Base-by-base conservation (phyloP, 768 basidiomycete genomes). In the Suillus clintonianus region DNA sequence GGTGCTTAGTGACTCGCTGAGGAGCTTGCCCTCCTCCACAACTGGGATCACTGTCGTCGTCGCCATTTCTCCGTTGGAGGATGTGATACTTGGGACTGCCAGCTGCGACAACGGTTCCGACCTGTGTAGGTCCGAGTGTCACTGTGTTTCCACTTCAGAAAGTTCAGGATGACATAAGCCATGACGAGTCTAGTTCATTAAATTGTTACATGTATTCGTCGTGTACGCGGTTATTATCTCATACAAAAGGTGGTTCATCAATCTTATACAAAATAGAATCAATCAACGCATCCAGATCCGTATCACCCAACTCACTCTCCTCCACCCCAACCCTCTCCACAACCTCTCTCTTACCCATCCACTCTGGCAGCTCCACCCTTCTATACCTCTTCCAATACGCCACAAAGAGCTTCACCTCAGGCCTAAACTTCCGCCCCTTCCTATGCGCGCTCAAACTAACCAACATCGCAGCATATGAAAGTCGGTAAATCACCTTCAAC, bases 1-100 rank as follows among this genome's bases (percentile, higher is more conserved):
- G 32, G 90, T 93, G 73, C 84, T 90, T 60, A 94, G 80, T 47
- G 91, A 91, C 78, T 94, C 92, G 76, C 89, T 89, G 69, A 94
- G 86, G 67, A 93, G 80, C 77, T 94, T 94, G 47, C 88, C 92
- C 82, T 94, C 91, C 74, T 92, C 91, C 62, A 79, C 78, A 62
- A 81, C 84, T 60, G 79, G 75, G 22, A 80, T 77, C 73, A 73
- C 56, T 1, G 67, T 9, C 11, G 69, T 56, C 43, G 54, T 58
- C 24, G 39, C 48, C 56, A 57, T 57, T 57, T 17, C 56, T 39
- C 55, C 54, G 53, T 22, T 56, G 36, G 8, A 37, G 36, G 27
- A 57, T 57, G 27, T 27, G 55, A 17, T 56, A 39, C 15, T 17
- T 27, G 27, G 27, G 22, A 37, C 54, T 37, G n/a, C 34, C 34